phyloP scores from a whole-genome alignment of 2,329 filamentous ascomycete genomes.

The Phoma herbarum region DNA sequence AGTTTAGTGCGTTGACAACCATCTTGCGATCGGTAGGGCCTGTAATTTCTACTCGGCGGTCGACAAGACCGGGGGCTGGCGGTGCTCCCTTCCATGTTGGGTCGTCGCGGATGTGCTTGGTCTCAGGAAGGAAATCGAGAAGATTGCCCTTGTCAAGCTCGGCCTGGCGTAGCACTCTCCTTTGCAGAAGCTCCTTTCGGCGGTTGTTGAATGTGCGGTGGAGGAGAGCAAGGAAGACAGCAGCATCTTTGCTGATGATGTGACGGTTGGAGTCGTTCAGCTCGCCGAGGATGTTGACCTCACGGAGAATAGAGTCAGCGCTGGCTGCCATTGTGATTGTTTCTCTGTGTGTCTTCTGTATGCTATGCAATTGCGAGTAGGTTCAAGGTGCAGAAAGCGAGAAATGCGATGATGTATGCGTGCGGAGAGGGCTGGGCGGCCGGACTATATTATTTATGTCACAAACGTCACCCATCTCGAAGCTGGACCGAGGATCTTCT shows the following conservation, averaged over 20 bases:
- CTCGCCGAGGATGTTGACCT: conserved; percentile 83
- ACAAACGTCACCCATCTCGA: conserved; percentile 47
- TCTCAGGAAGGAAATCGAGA: conserved; percentile 95
- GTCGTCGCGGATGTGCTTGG: conserved; percentile 92
- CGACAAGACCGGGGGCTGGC: conserved; percentile 89
- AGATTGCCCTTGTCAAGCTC: conserved; percentile 90
- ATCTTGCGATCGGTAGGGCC: conserved; percentile 98
- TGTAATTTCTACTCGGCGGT: conserved; percentile 95
- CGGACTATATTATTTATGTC: conserved; percentile 40
- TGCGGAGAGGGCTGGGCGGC: conserved; percentile 38
- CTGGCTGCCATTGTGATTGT: conserved; percentile 56
- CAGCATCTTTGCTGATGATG: conserved; percentile 89
- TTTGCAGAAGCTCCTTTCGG: conserved; percentile 87
- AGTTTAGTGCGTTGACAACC: conserved; percentile 97
- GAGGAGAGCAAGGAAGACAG: conserved; percentile 90
- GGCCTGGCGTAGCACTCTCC: conserved; percentile 84
- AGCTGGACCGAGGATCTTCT: conserved; percentile 48
- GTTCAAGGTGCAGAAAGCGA: conserved; percentile 23
- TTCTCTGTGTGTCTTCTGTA: conserved; percentile 16
- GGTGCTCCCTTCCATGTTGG: conserved; percentile 91
- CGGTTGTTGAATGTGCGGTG: conserved; percentile 93
- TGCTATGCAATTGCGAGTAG: conserved; percentile 12
- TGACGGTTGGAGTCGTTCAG: conserved; percentile 83
- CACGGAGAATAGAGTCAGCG: conserved; percentile 78
- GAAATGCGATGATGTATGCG: conserved; percentile 39